Evolutionary conservation across 139 green algal genomes (phyloP), one percentile per base, ranked within the genome.

Genomic region (Tetratostichococcus sp.): DNA sequence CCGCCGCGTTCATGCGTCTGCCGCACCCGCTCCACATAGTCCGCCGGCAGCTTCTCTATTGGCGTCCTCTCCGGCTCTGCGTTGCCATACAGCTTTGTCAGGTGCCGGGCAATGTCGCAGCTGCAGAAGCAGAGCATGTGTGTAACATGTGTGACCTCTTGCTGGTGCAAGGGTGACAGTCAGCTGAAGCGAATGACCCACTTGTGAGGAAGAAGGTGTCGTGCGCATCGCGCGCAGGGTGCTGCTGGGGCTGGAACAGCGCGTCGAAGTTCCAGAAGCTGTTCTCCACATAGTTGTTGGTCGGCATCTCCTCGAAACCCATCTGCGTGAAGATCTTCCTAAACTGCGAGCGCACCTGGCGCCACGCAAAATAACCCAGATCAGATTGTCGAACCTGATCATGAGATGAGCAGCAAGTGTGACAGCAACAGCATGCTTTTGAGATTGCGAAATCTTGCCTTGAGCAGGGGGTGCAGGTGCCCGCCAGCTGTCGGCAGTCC

Each of bases 191-290:
- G 6, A 26, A 5, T n/a, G n/a, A n/a, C 83, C 74, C 72, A 89
- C 84, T 83, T 43, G 90, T 94, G 33, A 99, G 85, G 85, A 99
- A 99, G 88, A 99, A 99, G 73, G 96, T 99, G 90, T 99, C 96
- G 79, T 99, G 96, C 0, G 96, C 95, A 82, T 99, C 96, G 8
- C 96, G 79, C 0, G 96, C 96, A 22, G 96, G 96, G 84, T 99
- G 96, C 87, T 93, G 91, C 88, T 99, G 96, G 67, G 96, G 96
- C 89, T 99, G 96, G 88, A 99, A 99, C 22, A 99, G 91, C 19
- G 91, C 91, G 80, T 99, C 96, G 81, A 99, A 99, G 84, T 99
- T 99, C 96, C 96, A 99, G 86, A 99, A 99, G 69, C 77, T 88
- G 35, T 69, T 86, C 85, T 97, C 94, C 35, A 98, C 93, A 85